These are phyloP conservation scores for Bonia amplexicaulis DNA, from an alignment of 176 grass and related monocot genomes.

Conservation along the genomic window DNA sequence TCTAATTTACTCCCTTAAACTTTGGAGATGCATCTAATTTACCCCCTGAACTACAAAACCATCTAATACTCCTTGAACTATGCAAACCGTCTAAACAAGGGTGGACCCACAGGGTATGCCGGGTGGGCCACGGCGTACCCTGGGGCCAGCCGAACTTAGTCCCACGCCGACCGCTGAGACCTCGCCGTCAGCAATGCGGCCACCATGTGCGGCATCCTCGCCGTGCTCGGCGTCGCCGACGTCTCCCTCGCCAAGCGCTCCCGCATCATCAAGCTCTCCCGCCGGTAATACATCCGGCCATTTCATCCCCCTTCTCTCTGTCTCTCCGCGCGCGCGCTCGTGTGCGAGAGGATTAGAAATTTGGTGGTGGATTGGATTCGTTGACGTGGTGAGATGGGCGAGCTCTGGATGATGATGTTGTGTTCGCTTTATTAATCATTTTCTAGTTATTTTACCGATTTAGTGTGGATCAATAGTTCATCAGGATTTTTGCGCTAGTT, in stretches of 20 bases:
- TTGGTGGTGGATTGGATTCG: neutral
- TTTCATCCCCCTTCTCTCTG: neutral
- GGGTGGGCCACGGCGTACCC: too few relatives aligned
- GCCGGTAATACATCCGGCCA: slow-evolving; percentile 39
- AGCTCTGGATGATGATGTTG: neutral
- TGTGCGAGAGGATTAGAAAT: neutral
- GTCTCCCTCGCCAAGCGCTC: slow-evolving; percentile 78
- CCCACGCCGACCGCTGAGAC: too few relatives aligned
- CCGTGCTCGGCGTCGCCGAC: slow-evolving; percentile 82
- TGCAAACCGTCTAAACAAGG: too few relatives aligned
- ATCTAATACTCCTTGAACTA: too few relatives aligned
- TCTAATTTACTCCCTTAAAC: too few relatives aligned
- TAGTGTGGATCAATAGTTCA: neutral
- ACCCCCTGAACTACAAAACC: too few relatives aligned
- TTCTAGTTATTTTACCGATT: neutral
- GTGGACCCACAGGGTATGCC: too few relatives aligned
- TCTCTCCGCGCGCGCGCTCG: neutral
- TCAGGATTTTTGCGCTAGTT: neutral
- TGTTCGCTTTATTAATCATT: neutral
- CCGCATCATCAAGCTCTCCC: slow-evolving; percentile 91
- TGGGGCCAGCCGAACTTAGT: too few relatives aligned
- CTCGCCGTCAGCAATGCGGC: too few relatives aligned
- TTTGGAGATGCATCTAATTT: too few relatives aligned
- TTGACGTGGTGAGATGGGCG: neutral
- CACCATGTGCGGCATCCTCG: slow-evolving; percentile 97